Base-by-base conservation (phyloP, 75 land plant genomes). In the Cupressus sempervirens region DNA sequence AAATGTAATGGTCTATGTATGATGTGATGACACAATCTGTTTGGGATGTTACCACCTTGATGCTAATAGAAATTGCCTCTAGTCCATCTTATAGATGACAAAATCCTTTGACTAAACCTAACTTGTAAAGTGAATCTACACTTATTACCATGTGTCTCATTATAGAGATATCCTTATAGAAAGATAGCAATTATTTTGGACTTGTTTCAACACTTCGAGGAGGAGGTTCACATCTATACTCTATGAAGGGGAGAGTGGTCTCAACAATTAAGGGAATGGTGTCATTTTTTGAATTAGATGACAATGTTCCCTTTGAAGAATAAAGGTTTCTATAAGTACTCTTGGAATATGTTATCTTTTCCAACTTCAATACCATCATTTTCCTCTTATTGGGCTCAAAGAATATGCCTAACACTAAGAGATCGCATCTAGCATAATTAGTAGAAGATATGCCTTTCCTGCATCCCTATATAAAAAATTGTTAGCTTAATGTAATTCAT, bases 71-170 rank as follows among this genome's bases (percentile, higher is more conserved):
- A 4, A 90, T 82, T 68, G 91, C 91, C 80, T 90, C 91, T 83
- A 88, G 91, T 14, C 91, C 91, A 79, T 90, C 91, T 48, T 90
- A 90, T 40, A 90, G 82, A 86, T 90, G 91, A 81, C 90, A 90
- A 76, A 90, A 90, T 75, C 91, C 91, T 32, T 84, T 80, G 35
- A 90, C 83, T 73, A 77, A 30, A 65, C 87, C 90, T 36, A 90
- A 88, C 84, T 90, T 90, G 83, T 89, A 90, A 15, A 90, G 86
- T n/a, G 87, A 85, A 70, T 89, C 89, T 52, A 90, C 90, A 58
- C 89, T 84, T 62, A 89, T 89, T 72, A 88, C 91, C 90, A 89
- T 85, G 15, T 90, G 81, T 13, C 91, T 82, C 91, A 89, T 89
- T 53, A 75, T 35, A 65, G 68, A 89, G 90, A 89, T 89, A 36